Percentiles rank a stretch among this genome's conserved stretches.
phyloP scores from a whole-genome alignment of 2,329 filamentous ascomycete species.

The Decorospora gaudefroyi region DNA sequence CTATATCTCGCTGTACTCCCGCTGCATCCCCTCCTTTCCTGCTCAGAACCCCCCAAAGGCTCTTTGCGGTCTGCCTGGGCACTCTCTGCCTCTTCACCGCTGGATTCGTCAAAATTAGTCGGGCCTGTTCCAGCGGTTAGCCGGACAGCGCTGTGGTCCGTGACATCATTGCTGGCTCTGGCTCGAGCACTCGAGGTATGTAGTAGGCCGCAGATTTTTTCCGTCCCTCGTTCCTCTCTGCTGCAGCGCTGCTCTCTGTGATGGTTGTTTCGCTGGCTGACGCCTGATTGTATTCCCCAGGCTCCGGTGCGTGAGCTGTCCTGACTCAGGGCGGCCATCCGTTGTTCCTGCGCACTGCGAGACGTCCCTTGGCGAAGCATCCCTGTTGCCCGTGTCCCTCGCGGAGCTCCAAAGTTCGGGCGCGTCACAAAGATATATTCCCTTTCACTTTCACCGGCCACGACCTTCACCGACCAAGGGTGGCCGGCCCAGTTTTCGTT shows the following conservation, averaged over 20 bases:
- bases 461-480: slow-evolving; percentile 32
- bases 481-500: slow-evolving; percentile 27
- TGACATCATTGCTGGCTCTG: slow-evolving; percentile 39
- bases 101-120: slow-evolving; percentile 9
- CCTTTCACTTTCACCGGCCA: slow-evolving; percentile 30
- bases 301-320: slow-evolving; percentile 8
- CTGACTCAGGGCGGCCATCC: slow-evolving; percentile 21
- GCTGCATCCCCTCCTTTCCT: neutral
- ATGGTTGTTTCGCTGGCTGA: slow-evolving; percentile 9
- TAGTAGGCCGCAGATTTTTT: slow-evolving; percentile 22
- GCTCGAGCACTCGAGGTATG: too few relatives aligned
- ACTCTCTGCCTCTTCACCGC: slow-evolving; percentile 11
- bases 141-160: slow-evolving; percentile 25
- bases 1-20: neutral
- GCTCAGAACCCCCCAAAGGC: neutral
- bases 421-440: slow-evolving; percentile 38
- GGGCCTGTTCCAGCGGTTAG: slow-evolving; percentile 18
- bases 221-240: slow-evolving; percentile 4
- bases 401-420: slow-evolving; percentile 31
- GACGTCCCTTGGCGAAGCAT: slow-evolving; percentile 21
- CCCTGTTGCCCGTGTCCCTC: slow-evolving; percentile 21
- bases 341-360: slow-evolving; percentile 29
- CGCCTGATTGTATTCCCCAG: slow-evolving; percentile 5
- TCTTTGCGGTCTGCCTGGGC: slow-evolving; percentile 1
- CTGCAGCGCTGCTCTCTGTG: neutral